phyloP scores from a whole-genome alignment of 2,329 filamentous ascomycete genomes.

The Cercospora berteroae region DNA sequence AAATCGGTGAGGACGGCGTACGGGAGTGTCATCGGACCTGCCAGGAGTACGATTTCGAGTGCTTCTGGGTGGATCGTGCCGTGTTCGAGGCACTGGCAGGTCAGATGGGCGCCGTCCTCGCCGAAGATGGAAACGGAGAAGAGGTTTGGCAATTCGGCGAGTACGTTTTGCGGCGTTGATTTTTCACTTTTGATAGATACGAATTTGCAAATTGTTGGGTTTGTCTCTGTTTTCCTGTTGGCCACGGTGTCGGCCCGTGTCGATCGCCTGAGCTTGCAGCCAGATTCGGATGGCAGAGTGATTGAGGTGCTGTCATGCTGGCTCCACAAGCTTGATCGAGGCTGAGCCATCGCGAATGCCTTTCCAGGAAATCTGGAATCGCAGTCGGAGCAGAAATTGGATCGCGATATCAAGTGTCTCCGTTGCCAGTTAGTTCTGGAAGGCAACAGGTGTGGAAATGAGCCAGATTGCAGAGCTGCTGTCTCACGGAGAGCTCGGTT shows the following conservation, averaged over 20 bases:
- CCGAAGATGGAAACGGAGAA: neutral
- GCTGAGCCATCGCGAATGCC: neutral
- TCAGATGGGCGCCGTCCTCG: neutral
- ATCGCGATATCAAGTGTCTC: neutral
- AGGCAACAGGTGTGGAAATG: neutral
- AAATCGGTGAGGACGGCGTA: neutral
- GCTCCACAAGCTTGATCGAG: neutral
- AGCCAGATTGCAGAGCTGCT: neutral
- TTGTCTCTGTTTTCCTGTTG: neutral
- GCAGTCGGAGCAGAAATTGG: neutral
- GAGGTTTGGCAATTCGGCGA: neutral
- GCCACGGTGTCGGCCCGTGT: neutral
- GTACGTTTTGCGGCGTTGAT: neutral
- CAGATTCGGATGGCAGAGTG: neutral
- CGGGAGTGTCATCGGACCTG: neutral
- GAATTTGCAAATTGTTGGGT: neutral
- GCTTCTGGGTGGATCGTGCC: neutral
- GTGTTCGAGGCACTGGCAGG: neutral
- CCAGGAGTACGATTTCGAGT: neutral
- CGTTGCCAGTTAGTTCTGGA: neutral
- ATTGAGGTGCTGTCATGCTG: neutral
- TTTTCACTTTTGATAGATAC: neutral
- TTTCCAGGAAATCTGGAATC: neutral
- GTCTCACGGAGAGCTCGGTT: neutral
- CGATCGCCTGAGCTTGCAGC: neutral